These are phyloP conservation scores for Hylodesmum podocarpum DNA, from an alignment of 306 rosid genomes.

Conservation along the genomic window DNA sequence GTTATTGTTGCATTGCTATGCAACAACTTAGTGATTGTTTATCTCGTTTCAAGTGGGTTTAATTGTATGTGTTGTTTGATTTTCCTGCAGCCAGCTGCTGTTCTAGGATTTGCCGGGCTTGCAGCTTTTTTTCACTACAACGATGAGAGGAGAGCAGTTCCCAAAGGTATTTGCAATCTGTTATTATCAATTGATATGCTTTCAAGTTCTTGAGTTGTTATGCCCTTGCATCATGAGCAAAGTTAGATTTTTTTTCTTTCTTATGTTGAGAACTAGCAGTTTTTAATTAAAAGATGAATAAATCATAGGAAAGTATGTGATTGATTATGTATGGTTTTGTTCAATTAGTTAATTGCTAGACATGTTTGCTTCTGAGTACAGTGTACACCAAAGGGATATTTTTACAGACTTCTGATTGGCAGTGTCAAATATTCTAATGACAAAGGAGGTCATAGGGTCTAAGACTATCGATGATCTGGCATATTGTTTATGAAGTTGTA, in stretches of 20 bases:
- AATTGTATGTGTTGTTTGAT: not conserved
- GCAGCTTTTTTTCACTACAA: conserved; percentile 67
- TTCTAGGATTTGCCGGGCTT: conserved; percentile 69
- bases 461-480: not conserved
- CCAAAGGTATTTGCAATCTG: conserved; percentile 55
- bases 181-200: not conserved
- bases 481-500: not conserved
- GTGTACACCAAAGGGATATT: not conserved
- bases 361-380: not conserved
- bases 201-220: not conserved
- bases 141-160: conserved; percentile 79
- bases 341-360: not conserved
- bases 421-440: not conserved
- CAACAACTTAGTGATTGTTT: not conserved
- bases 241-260: not conserved
- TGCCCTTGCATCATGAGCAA: not conserved
- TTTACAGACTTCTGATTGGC: not conserved
- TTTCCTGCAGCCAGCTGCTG: conserved; percentile 64
- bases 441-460: not conserved
- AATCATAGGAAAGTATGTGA: not conserved
- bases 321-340: not conserved
- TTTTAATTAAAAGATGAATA: not conserved
- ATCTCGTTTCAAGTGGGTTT: not conserved
- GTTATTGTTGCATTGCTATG: not conserved
- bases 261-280: not conserved